A percentile compares a stretch with the other conserved stretches of the same genome.
These are phyloP conservation scores for Pichia sp. DNA, from an alignment of 1,139 yeast species.

Conservation along the genomic window DNA sequence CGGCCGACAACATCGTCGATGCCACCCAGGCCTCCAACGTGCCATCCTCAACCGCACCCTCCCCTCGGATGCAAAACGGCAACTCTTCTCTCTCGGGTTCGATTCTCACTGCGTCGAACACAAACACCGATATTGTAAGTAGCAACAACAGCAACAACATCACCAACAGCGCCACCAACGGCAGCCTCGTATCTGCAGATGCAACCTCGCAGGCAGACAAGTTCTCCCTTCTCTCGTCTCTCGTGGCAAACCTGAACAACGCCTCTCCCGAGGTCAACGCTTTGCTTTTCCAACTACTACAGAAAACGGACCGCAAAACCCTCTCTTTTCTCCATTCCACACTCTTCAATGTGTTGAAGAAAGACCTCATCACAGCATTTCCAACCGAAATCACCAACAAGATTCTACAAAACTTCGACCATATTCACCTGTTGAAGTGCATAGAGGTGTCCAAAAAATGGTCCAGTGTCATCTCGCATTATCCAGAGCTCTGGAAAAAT, in stretches of 20 bases:
- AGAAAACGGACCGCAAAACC: slow-evolving; percentile 61
- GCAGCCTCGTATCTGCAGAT: slow-evolving; percentile 9
- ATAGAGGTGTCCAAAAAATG: slow-evolving; percentile 68
- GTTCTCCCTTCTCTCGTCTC: neutral
- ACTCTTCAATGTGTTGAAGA: slow-evolving; percentile 57
- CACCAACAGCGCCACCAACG: neutral
- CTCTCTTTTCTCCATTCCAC: slow-evolving; percentile 63
- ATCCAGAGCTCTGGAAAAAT: slow-evolving; percentile 58
- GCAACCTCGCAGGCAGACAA: slow-evolving; percentile 13
- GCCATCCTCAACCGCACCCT: too few relatives aligned
- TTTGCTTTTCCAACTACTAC: slow-evolving; percentile 45
- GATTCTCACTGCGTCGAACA: neutral
- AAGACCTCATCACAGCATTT: slow-evolving; percentile 66
- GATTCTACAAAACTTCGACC: slow-evolving; percentile 66
- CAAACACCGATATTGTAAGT: neutral
- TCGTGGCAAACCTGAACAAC: slow-evolving; percentile 30
- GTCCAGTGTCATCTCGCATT: slow-evolving; percentile 43
- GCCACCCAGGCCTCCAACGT: neutral
- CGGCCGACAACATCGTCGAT: neutral
- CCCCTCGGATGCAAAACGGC: neutral
- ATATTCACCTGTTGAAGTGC: slow-evolving; percentile 56
- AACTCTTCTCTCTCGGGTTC: neutral
- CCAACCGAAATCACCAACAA: slow-evolving; percentile 76
- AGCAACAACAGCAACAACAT: neutral
- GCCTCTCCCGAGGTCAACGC: slow-evolving; percentile 38